phyloP scores from a whole-genome alignment of 371 early-diverging fungal species.

The Rhizopus arrhizus region DNA sequence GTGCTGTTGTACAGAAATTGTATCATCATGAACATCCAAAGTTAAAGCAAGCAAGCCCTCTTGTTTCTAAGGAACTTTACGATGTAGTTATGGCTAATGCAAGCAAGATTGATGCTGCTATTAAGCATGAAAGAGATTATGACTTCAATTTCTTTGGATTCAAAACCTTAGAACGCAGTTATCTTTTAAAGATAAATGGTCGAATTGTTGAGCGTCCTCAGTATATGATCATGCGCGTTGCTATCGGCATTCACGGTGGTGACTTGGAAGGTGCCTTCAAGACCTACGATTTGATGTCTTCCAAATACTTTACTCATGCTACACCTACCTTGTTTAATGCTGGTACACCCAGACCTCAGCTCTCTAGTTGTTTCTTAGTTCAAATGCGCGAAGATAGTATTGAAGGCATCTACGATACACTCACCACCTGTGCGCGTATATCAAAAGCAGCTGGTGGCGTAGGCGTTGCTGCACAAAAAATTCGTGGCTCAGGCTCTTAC shows the following conservation, averaged over 20 bases:
- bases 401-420: constrained; percentile 98
- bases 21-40: constrained; percentile 89
- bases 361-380: constrained; percentile 96
- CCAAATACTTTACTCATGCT: constrained; percentile 97
- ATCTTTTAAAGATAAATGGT: constrained; percentile 88
- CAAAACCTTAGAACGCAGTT: constrained; percentile 97
- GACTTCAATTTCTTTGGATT: constrained; percentile 98
- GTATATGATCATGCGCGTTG: constrained; percentile 99
- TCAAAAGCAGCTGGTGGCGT: constrained; percentile 99
- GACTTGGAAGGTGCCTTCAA: constrained; percentile 94
- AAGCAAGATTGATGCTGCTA: constrained; percentile 86
- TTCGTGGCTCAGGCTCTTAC: constrained; percentile 93
- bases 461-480: constrained; percentile 96
- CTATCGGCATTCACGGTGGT: constrained; percentile 96
- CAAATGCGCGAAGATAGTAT: constrained; percentile 97
- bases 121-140: constrained; percentile 96
- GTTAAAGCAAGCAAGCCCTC: constrained; percentile 80
- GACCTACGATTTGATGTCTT: constrained; percentile 96
- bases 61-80: constrained; percentile 84
- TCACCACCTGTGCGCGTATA: constrained; percentile 97
- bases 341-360: constrained; percentile 94
- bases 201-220: constrained; percentile 95
- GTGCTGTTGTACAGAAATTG: constrained; percentile 86
- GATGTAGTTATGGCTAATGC: constrained; percentile 74
- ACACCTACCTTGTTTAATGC: constrained; percentile 99